Evolutionary conservation across 2,329 filamentous ascomycete genomes (phyloP).

Genomic region (Cercospora sesami): DNA sequence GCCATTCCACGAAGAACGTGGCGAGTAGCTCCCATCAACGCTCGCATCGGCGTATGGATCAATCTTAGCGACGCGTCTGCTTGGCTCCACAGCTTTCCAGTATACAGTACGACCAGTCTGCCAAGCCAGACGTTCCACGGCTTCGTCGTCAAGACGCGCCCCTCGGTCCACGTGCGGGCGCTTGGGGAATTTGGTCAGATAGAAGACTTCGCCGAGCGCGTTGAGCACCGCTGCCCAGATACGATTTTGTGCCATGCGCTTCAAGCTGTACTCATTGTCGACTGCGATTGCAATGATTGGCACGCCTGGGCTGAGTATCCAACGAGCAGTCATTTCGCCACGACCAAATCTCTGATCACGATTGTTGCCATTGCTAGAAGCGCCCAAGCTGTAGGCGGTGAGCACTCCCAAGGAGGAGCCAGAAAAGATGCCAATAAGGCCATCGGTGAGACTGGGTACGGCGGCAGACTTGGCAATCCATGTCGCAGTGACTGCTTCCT

Average conservation of each 20-base stretch:
- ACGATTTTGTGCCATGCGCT: conserved; percentile 67
- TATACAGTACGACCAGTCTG: conserved; percentile 72
- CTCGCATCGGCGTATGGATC: conserved; percentile 72
- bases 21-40: conserved; percentile 72
- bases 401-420: conserved; percentile 83
- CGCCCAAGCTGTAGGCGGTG: conserved; percentile 70
- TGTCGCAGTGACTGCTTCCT: conserved; percentile 72
- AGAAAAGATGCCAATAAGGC: conserved; percentile 76
- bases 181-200: conserved; percentile 69
- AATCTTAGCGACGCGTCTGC: conserved; percentile 67
- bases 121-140: conserved; percentile 70
- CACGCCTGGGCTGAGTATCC: conserved; percentile 88
- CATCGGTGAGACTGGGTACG: conserved; percentile 70
- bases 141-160: conserved; percentile 52
- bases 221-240: conserved; percentile 94
- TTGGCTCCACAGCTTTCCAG: conserved; percentile 79
- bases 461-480: conserved; percentile 85
- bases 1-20: conserved; percentile 71
- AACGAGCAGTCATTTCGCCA: conserved; percentile 81
- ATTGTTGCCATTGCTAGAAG: conserved; percentile 50
- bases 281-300: conserved; percentile 82
- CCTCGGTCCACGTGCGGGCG: conserved; percentile 53
- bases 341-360: conserved; percentile 64
- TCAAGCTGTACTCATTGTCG: conserved; percentile 76
- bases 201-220: conserved; percentile 87